Percentiles rank a stretch among this genome's conserved stretches.
Conservation (phyloP, 1,284 basidiomycete genomes). For the Sporisorium graminicola region DNA sequence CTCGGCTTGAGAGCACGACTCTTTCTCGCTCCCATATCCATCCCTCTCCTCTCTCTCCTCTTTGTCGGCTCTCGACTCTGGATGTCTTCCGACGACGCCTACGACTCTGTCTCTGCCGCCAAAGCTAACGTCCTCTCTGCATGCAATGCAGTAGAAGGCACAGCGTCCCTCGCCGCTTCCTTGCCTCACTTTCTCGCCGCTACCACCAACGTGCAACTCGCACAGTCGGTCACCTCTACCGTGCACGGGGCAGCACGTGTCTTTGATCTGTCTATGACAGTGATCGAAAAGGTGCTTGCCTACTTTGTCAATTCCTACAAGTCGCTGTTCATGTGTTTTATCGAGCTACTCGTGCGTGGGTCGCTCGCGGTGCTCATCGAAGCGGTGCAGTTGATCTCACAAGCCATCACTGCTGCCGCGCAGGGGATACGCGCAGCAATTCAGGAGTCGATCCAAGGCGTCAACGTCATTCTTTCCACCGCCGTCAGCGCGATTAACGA, state of each 20-base stretch:
- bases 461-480: conserved; percentile 50
- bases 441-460: conserved; percentile 66
- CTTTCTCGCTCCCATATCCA: conserved; percentile 80
- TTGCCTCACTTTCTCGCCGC: conserved; percentile 88
- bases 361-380: conserved; percentile 82
- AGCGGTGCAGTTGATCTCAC: conserved; percentile 78
- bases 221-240: conserved; percentile 81
- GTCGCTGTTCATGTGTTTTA: conserved; percentile 88
- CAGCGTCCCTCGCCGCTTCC: conserved; percentile 83
- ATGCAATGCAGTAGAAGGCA: conserved; percentile 84
- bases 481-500: conserved; percentile 51
- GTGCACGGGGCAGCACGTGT: conserved; percentile 78
- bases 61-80: conserved; percentile 86
- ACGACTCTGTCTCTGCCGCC: conserved; percentile 78
- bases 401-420: conserved; percentile 80
- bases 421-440: conserved; percentile 79
- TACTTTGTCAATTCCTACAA: conserved; percentile 93
- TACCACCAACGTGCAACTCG: conserved; percentile 83
- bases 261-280: conserved; percentile 41
- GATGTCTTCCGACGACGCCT: conserved; percentile 78
- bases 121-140: conserved; percentile 81
- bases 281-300: conserved; percentile 51
- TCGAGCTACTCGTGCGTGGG: conserved; percentile 88
- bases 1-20: conserved; percentile 84
- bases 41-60: conserved; percentile 81